phyloP scores from a whole-genome alignment of 2,329 filamentous ascomycete genomes.

The Aspergillus sp. region DNA sequence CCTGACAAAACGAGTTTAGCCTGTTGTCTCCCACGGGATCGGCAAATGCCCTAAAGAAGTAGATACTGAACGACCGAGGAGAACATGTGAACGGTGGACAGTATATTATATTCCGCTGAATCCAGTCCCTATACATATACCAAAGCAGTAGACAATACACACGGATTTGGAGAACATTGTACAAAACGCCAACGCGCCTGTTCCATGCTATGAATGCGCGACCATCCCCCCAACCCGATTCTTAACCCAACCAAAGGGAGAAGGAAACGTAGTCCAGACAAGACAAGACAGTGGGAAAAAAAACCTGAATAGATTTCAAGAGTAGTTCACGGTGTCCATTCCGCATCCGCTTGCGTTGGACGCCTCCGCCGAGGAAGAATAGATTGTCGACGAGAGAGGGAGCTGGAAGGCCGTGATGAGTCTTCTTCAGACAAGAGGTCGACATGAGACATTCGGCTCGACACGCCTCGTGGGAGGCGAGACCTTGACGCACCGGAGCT shows the following conservation, averaged over 20 bases:
- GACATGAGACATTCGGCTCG: conserved; percentile 38
- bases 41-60: background rate
- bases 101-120: background rate
- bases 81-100: background rate
- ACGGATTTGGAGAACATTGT: background rate
- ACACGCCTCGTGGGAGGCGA: conserved; percentile 37
- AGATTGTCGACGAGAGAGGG: conserved; percentile 32
- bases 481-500: conserved; percentile 31
- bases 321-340: conserved; percentile 30
- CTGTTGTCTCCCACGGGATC: background rate
- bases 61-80: background rate
- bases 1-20: background rate
- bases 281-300: conserved; percentile 1
- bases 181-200: conserved; percentile 20
- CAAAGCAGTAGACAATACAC: background rate
- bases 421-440: conserved; percentile 40
- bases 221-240: background rate
- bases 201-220: conserved; percentile 22
- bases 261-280: background rate
- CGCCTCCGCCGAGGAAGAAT: conserved; percentile 39
- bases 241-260: background rate
- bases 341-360: conserved; percentile 36
- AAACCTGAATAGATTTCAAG: background rate
- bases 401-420: conserved; percentile 27
- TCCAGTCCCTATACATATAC: background rate